Base-by-base conservation (phyloP, 345 rosid species). In the Hevea brasiliensis region DNA sequence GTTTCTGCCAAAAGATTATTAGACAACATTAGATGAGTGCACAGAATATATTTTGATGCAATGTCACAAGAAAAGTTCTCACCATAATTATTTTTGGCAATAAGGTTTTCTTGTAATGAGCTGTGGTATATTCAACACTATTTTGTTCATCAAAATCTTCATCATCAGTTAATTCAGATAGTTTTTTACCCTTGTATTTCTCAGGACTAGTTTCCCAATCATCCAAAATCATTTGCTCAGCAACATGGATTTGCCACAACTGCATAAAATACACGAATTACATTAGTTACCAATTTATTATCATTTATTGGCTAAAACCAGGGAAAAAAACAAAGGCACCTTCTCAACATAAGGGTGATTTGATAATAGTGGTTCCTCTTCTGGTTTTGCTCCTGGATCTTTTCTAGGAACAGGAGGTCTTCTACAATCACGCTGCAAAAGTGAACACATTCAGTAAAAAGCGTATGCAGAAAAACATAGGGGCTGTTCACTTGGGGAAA, bases 201-300 rank as follows among this genome's bases (percentile, higher is more conserved):
- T 87, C 88, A 5, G 98, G 98, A 85, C 92, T 92, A 35, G 79
- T 81, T 78, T 90, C 97, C 72, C 81, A 77, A 80, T 94, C 97
- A 83, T 88, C 94, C 88, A 94, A 74, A 77, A 94, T 88, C 94
- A 92, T 87, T 85, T 92, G 98, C 84, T 94, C 98, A 74, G 98
- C 94, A 40, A 80, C 87, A 81, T 90, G 93, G 48, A 92, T 80
- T 78, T 89, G 93, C 98, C 98, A 94, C 81, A 94, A 73, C 98
- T 94, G 97, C 83, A 81, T 48, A 55, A 72, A n/a, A n/a, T n/a
- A n/a, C n/a, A n/a, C n/a, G n/a, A n/a, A 44, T 12, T 27, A 59
- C 65, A 68, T 68, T 14, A 57, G 15, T n/a, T 20, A 61, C 18
- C 27, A 66, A 58, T 45, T n/a, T 14, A 47, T 23, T 4, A 45